Base-by-base conservation (phyloP, 768 basidiomycete genomes). In the Agaricus blazei region DNA sequence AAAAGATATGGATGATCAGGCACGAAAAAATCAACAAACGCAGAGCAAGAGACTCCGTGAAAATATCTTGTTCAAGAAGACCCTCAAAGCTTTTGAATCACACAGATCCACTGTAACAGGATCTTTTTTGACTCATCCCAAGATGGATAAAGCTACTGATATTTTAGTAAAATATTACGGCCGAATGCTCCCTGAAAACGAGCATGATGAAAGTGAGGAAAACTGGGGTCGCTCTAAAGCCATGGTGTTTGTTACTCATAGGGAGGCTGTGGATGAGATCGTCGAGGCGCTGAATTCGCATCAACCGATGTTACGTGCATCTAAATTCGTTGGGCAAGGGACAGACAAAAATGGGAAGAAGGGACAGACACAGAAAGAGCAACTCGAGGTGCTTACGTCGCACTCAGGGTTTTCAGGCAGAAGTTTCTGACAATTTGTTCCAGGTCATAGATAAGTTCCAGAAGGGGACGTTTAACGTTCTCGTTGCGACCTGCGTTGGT, bases 401-500 rank as follows among this genome's bases (percentile, higher is more conserved):
- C 60, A 12, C 19, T 51, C 51, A 23, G 34, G 34, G 34, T 14
- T 34, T 23, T 43, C n/a, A 9, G n/a, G 24, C 15, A 50, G 14
- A 34, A 27, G 45, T 41, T n/a, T 45, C 54, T 56, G 46, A 61
- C 29, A 9, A 8, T 58, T 60, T 59, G 15, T 34, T 56, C 2
- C 60, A 98, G 94, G 79, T 91, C 31, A 91, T 99, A 64, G 74
- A 84, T 56, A 82, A 83, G 59, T 98, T 99, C 75, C 94, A 94
- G 67, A 73, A 71, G 3, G 93, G 93, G 9, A 85, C 85, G 56
- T 93, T 82, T 68, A 99, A 99, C 62, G 85, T 97, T 37, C 74
- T 99, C 9, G 96, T 99, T 7, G 89, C 95, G 1, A 98, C 97
- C 4, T 96, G 90, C 3, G 93, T 99, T 52, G 97, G 97, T 23